phyloP scores from a whole-genome alignment of 805 yeast species.

The Candida cerambycidarum region DNA sequence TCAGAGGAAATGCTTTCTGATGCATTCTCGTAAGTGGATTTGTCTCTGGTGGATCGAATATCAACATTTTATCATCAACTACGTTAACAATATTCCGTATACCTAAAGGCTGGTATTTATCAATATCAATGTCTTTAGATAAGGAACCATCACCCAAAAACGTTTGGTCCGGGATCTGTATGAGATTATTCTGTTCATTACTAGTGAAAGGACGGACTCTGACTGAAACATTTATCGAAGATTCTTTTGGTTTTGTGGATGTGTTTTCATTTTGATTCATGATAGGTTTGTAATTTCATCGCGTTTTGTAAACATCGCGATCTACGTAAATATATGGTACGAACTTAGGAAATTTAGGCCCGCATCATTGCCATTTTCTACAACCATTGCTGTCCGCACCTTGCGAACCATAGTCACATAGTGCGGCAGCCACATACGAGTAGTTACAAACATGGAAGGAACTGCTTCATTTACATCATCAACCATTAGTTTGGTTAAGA shows the following conservation, averaged over 20 bases:
- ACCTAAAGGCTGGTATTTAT: conserved; percentile 42
- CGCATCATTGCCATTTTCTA: too few species aligned
- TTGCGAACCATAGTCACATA: too few species aligned
- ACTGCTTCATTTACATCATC: conserved; percentile 59
- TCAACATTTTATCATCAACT: conserved; percentile 81
- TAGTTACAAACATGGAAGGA: too few species aligned
- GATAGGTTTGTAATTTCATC: conserved; percentile 1
- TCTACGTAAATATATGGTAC: background rate
- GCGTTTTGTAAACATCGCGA: conserved; percentile 7
- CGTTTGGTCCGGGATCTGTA: conserved; percentile 36
- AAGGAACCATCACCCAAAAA: conserved; percentile 60
- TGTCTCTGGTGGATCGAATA: conserved; percentile 80
- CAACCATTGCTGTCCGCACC: too few species aligned
- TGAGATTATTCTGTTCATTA: conserved; percentile 50
- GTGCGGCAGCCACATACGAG: too few species aligned
- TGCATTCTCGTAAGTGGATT: conserved; percentile 60
- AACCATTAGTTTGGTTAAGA: conserved; percentile 65
- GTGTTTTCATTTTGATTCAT: conserved; percentile 1
- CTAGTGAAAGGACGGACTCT: conserved; percentile 81
- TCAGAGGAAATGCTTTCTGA: conserved; percentile 38
- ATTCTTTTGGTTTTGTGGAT: conserved; percentile 27
- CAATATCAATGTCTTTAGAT: background rate
- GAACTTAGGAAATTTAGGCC: too few species aligned
- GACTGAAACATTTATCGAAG: conserved; percentile 75
- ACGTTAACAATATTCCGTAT: conserved; percentile 72